phyloP scores from a whole-genome alignment of 1,139 yeast genomes.

The Zhuliangozyma blackwelliae region DNA sequence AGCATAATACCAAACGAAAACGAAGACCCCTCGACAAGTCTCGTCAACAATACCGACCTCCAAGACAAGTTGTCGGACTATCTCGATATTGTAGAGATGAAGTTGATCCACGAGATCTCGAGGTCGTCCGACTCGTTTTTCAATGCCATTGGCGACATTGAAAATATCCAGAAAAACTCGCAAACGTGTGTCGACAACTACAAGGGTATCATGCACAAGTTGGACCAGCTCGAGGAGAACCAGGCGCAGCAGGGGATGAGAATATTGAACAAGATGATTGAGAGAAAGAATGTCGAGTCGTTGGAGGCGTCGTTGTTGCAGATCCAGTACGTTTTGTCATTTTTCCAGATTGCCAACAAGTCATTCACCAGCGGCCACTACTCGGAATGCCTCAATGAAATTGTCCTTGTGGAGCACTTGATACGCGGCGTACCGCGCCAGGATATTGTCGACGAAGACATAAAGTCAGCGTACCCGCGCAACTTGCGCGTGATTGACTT shows the following conservation, averaged over 20 bases:
- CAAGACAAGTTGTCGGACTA: constrained; percentile 81
- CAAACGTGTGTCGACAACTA: constrained; percentile 47
- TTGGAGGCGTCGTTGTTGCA: constrained; percentile 68
- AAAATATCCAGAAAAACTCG: constrained; percentile 57
- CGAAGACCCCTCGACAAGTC: constrained; percentile 10
- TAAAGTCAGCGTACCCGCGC: constrained; percentile 23
- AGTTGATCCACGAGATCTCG: constrained; percentile 77
- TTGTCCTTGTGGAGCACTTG: constrained; percentile 54
- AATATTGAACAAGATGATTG: constrained; percentile 48
- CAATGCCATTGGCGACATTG: constrained; percentile 74
- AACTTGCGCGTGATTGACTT: constrained; percentile 52
- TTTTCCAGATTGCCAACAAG: constrained; percentile 50
- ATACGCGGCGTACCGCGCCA: constrained; percentile 45
- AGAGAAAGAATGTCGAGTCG: constrained; percentile 55
- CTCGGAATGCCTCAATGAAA: constrained; percentile 44
- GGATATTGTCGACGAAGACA: constrained; percentile 19
- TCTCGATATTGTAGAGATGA: constrained; percentile 79
- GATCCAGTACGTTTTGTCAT: constrained; percentile 45
- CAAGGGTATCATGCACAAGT: constrained; percentile 36
- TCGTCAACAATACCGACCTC: constrained; percentile 48
- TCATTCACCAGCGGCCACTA: constrained; percentile 41
- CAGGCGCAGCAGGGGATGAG: constrained; percentile 52
- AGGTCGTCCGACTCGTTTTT: constrained; percentile 82
- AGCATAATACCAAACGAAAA: constrained; percentile 30
- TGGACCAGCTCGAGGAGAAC: constrained; percentile 41